Conservation (phyloP, 106 monocot species). For the Dioscorea zingiberensis region DNA sequence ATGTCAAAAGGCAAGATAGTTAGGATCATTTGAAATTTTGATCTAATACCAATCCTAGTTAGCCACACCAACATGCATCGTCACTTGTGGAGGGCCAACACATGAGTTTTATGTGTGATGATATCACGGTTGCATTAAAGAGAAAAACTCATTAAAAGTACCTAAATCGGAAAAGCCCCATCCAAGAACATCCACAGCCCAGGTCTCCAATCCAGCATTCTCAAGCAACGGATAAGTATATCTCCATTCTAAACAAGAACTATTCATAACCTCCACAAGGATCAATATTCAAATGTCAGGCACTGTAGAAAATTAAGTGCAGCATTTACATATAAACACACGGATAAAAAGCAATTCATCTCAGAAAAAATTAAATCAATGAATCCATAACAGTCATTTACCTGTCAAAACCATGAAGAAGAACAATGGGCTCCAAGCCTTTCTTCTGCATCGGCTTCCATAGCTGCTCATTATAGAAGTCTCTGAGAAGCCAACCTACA, state of each 20-base stretch:
- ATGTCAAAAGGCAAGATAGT: no score
- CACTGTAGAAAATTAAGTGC: not conserved
- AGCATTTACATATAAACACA: not conserved
- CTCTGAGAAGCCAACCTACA: slow-evolving; percentile 49
- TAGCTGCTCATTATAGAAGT: slow-evolving; percentile 71
- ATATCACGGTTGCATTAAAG: not conserved
- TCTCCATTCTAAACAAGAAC: slow-evolving; percentile 98
- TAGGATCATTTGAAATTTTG: no score
- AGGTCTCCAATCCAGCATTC: slow-evolving; percentile 71
- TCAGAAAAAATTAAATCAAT: not conserved
- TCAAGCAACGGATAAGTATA: slow-evolving; percentile 84
- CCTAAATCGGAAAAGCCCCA: slow-evolving; percentile 99
- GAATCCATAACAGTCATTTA: not conserved
- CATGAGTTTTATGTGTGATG: not conserved
- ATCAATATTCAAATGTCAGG: slow-evolving; percentile 4
- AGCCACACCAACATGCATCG: no score
- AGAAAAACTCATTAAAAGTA: slow-evolving; percentile 3
- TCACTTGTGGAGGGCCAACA: no score
- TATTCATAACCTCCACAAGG: slow-evolving; percentile 24
- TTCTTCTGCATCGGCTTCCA: slow-evolving; percentile 44
- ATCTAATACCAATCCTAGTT: no score
- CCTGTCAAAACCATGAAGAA: slow-evolving; percentile 97
- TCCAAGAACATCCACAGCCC: slow-evolving; percentile 97
- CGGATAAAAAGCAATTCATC: not conserved
- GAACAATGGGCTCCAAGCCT: slow-evolving; percentile 53